Evolutionary conservation across 805 yeast genomes (phyloP).

Genomic region (Yarrowia keelungensis): DNA sequence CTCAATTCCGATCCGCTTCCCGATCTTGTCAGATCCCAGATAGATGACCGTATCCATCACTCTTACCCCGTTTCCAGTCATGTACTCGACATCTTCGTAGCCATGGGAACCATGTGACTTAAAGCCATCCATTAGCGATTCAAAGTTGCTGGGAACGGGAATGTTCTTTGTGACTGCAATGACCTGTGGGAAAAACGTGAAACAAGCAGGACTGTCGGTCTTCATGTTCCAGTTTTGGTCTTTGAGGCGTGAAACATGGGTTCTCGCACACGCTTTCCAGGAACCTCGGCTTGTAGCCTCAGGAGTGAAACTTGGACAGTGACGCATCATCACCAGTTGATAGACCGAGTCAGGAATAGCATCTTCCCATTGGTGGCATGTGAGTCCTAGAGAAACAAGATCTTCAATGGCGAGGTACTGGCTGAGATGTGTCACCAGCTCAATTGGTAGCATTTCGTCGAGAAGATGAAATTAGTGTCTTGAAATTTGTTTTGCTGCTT

Average conservation of each 20-base stretch:
- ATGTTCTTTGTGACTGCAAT: background rate
- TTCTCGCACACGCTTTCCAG: background rate
- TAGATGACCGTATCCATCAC: background rate
- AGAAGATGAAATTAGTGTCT: no score
- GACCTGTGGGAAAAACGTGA: background rate
- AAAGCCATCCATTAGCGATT: background rate
- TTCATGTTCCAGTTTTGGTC: background rate
- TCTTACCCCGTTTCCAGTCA: background rate
- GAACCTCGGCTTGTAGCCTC: background rate
- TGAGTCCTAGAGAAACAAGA: background rate
- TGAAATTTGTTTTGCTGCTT: no score
- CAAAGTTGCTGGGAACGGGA: background rate
- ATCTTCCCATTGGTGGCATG: background rate
- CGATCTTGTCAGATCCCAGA: background rate
- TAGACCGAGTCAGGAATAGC: conserved; percentile 3
- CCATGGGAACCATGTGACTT: background rate
- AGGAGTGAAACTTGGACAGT: background rate
- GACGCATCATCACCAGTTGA: conserved; percentile 5
- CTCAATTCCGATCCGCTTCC: background rate
- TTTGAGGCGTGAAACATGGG: background rate
- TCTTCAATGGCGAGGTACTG: background rate
- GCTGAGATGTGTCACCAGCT: background rate
- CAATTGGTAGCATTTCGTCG: background rate
- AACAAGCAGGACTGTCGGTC: no score
- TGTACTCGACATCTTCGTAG: background rate